Base-by-base conservation (phyloP, 495 filamentous ascomycete genomes). In the Halenospora varia region DNA sequence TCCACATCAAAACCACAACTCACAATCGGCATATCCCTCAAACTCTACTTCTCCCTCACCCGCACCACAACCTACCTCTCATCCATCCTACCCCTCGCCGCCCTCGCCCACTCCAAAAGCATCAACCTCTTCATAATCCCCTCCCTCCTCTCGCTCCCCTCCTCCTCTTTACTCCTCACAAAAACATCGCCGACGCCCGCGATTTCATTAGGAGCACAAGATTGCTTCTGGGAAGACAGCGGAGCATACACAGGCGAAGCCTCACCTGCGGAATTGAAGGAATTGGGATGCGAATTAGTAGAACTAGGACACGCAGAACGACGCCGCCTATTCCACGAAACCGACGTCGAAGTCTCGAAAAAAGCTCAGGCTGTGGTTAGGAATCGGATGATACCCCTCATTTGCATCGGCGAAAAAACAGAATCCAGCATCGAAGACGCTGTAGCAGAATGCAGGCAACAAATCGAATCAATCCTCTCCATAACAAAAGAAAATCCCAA, bases 221-320 rank as follows among this genome's bases (percentile, higher is more conserved):
- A 93, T 70, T 86, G 82, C 64, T 82, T 82, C 71, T 78, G 73
- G 69, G 81, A 87, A 55, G 78, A 85, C 66, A 57, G 65, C 0
- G 89, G 89, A 44, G 78, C 90, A 0, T 89, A 78, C 72, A 94
- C 90, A 0, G 90, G 90, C 46, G 87, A 89, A 67, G 80, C 91
- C 2, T 89, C 87, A 0, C 87, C 90, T 0, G 68, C 77, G 6
- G 77, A 84, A 4, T 75, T 95, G 44, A 69, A 72, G 41, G 76
- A 84, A 29, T 72, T 87, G 2, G 89, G 88, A 51, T 85, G 82
- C 55, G 73, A 71, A 3, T 79, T 94, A 42, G 83, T 96, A 0
- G 88, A 90, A 61, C 68, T 93, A 1, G 88, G 88, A 9, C 90
- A 96, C 63, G 90, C 90, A 0, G 90, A 96, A 67, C 81, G 90